Conservation (phyloP, 805 yeast species). For the Wickerhamomyces bovis region DNA sequence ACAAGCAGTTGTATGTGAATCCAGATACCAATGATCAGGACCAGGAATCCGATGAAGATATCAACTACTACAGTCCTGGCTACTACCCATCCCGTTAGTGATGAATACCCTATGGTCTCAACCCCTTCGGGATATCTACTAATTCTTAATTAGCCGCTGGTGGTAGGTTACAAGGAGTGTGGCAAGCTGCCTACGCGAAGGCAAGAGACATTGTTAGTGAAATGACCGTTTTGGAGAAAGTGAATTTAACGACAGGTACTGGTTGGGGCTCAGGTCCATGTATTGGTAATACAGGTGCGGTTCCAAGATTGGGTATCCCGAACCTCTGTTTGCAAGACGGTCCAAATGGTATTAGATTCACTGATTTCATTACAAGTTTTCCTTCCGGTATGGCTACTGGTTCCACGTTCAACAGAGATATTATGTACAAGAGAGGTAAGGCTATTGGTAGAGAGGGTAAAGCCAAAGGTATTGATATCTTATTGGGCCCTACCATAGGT, state of each 20-base stretch:
- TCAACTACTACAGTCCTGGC: constrained; percentile 17
- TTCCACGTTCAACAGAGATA: constrained; percentile 47
- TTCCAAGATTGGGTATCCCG: constrained; percentile 49
- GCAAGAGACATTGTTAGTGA: constrained; percentile 50
- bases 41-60: constrained; percentile 13
- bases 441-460: constrained; percentile 53
- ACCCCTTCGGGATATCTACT: constrained; percentile 2
- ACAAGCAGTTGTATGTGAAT: constrained; percentile 19
- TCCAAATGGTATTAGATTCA: constrained; percentile 52
- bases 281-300: constrained; percentile 54
- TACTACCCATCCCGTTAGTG: constrained; percentile 23
- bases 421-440: constrained; percentile 46
- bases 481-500: constrained; percentile 53
- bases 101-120: constrained; percentile 2
- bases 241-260: constrained; percentile 56
- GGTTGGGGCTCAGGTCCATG: constrained; percentile 62
- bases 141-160: constrained; percentile 27
- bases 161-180: constrained; percentile 42
- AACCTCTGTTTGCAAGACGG: constrained; percentile 58
- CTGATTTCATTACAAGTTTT: constrained; percentile 50
- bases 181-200: constrained; percentile 52
- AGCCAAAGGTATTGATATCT: constrained; percentile 48
- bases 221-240: constrained; percentile 54
- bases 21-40: constrained; percentile 13
- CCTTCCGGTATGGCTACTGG: constrained; percentile 58